Evolutionary conservation across 352 stramenopile genomes (phyloP), one percentile per base, ranked within the genome.

Genomic region (Phytophthora lateralis): DNA sequence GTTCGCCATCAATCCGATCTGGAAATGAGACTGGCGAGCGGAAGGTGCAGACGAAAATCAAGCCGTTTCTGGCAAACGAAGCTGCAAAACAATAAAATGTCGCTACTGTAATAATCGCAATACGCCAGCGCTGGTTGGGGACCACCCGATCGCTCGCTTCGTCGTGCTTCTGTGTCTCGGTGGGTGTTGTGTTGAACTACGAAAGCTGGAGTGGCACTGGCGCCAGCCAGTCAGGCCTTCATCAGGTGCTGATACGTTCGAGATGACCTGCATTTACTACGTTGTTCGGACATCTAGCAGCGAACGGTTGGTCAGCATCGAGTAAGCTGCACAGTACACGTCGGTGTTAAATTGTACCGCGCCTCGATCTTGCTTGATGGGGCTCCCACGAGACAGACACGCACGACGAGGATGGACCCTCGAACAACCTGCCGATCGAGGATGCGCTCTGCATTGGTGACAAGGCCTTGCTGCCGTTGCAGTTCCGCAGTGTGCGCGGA

Each of bases 1-100:
- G 50, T 46, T 57, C 30, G 44, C 66, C 65, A 75, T 75, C 52
- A 51, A 68, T 66, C 49, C 48, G 42, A 66, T 58, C 37, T 39
- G 30, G 34, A 71, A 65, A 62, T 69, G 60, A 37, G 30, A 65
- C 38, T 55, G 49, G 21, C 43, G 41, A 38, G 39, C 20, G 14
- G 46, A 45, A 57, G 20, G 38, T 42, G 60, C 29, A 34, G 39
- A 43, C 47, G 26, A 32, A 43, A 55, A 55, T 55, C 43, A 35
- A 50, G 42, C 42, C 42, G 27, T 50, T 60, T 41, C 29, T 54
- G 6, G 39, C 32, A 38, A 12, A n/a, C 10, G 32, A 38, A 38
- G 32, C 32, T n/a, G 11, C 10, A 3, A 20, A n/a, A 39, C 34
- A 39, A 39, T 39, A 6, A 39, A 39, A 39, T 17, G 17, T 39